Evolutionary conservation across 2,329 filamentous ascomycete genomes (phyloP).

Genomic region (Fusarium setosum): DNA sequence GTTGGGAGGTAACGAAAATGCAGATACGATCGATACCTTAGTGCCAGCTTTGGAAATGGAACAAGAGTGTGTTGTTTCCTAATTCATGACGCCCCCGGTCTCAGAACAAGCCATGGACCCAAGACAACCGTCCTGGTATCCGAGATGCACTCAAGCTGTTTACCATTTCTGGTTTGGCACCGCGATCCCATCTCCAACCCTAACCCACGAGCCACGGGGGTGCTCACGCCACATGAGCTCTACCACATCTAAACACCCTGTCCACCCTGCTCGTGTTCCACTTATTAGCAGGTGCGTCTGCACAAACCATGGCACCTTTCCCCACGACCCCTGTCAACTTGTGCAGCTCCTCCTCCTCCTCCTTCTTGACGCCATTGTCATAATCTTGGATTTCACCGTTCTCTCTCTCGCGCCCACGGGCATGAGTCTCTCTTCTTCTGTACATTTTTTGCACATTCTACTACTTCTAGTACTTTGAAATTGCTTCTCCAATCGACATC

Average conservation of each 20-base stretch:
- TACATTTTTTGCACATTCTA: not conserved
- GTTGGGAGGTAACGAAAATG: not conserved
- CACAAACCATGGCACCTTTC: slow-evolving; percentile 1
- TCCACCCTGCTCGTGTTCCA: slow-evolving; percentile 20
- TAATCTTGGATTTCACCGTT: not conserved
- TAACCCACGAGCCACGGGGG: slow-evolving; percentile 27
- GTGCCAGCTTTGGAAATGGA: not conserved
- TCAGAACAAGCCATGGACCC: not conserved
- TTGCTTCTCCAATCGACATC: not conserved
- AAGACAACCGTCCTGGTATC: not conserved
- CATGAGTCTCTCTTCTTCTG: slow-evolving; percentile 1
- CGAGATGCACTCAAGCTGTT: not conserved
- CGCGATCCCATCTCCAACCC: slow-evolving; percentile 14
- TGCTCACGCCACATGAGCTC: slow-evolving; percentile 19
- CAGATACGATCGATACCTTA: slow-evolving; percentile 2
- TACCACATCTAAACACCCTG: slow-evolving; percentile 19
- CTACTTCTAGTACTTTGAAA: not conserved
- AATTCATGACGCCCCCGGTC: not conserved
- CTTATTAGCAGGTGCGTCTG: slow-evolving; percentile 15
- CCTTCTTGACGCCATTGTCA: slow-evolving; percentile 42
- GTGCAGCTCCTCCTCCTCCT: slow-evolving; percentile 23
- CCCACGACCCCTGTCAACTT: slow-evolving; percentile 31
- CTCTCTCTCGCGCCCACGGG: slow-evolving; percentile 21
- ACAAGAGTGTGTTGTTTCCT: not conserved
- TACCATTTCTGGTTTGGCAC: slow-evolving; percentile 4